A percentile compares a stretch with the other conserved stretches of the same genome.
Evolutionary conservation across 2,329 filamentous ascomycete genomes (phyloP).

Genomic region (Xylariaceae sp.): DNA sequence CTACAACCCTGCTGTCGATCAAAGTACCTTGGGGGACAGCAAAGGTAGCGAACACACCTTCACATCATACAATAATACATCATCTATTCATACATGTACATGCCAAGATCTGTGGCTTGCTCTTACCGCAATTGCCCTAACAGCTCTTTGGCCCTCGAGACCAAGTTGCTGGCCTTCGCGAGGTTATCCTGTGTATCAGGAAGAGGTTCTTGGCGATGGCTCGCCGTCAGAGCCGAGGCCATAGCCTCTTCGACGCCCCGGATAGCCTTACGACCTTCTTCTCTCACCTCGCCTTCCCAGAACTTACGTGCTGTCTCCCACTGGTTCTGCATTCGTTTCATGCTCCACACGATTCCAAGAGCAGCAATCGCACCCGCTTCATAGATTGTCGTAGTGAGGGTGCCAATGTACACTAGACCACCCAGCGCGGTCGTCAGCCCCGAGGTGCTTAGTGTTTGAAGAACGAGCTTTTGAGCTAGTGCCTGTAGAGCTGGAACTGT

Average conservation of each 20-base stretch:
- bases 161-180: slow-evolving; percentile 41
- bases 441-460: slow-evolving; percentile 71
- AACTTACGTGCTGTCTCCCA: slow-evolving; percentile 58
- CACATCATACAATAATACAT: slow-evolving; percentile 13
- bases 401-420: slow-evolving; percentile 54
- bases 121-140: slow-evolving; percentile 45
- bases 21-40: not conserved
- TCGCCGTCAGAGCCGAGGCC: slow-evolving; percentile 41
- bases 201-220: slow-evolving; percentile 23
- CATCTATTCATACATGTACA: slow-evolving; percentile 13
- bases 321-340: slow-evolving; percentile 56
- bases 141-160: slow-evolving; percentile 48
- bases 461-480: slow-evolving; percentile 67
- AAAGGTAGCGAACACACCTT: not conserved
- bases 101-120: not conserved
- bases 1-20: not conserved
- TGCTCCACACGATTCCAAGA: slow-evolving; percentile 56
- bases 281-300: slow-evolving; percentile 64
- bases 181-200: slow-evolving; percentile 30
- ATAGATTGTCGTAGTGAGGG: slow-evolving; percentile 50
- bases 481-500: slow-evolving; percentile 69
- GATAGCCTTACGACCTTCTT: slow-evolving; percentile 61
- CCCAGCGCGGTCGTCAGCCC: slow-evolving; percentile 55
- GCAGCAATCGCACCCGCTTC: slow-evolving; percentile 60
- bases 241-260: slow-evolving; percentile 53